Base-by-base conservation (phyloP, 208 protist species). In the Herpetomonas samuelpessoai region DNA sequence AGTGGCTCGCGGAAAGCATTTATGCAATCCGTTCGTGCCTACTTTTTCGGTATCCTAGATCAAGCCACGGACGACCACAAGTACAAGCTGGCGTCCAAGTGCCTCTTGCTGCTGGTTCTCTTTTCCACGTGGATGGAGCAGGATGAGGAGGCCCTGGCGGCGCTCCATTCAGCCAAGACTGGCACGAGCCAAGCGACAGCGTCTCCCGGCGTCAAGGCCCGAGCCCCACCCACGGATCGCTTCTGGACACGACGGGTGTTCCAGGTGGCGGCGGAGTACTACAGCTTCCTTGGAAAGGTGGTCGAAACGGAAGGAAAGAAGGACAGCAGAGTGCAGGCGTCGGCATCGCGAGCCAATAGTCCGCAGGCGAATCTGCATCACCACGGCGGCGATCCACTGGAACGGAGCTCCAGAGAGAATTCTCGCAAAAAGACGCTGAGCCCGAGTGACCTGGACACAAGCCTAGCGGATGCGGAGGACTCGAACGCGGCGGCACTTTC, bases 101-200 rank as follows among this genome's bases (percentile, higher is more conserved):
- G 44, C 45, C 12, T 63, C 14, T 26, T 63, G 14, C 38, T 63
- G 9, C 57, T 63, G 19, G 45, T 54, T 18, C 28, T 54, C 25
- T 63, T 63, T 35, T 21, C 30, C 31, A 19, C 26, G 26, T 60
- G 55, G 55, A 60, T 60, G 55, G 55, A 60, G 30, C 22, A 51
- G 19, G 46, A 51, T 9, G 46, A 41, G 35, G 35, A 41, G 35
- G 35, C 16, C 10, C 16, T n/a, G n/a, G n/a, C n/a, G n/a, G n/a
- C n/a, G n/a, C n/a, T n/a, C n/a, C n/a, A n/a, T n/a, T n/a, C n/a
- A n/a, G n/a, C n/a, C n/a, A n/a, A n/a, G n/a, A n/a, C n/a, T n/a
- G n/a, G n/a, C n/a, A n/a, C n/a, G n/a, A n/a, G n/a, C n/a, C n/a
- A n/a, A n/a, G n/a, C n/a, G n/a, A n/a, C n/a, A n/a, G n/a, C n/a